These are phyloP conservation scores for Tremella mesenterica DNA, from an alignment of 768 basidiomycete species.

Conservation along the genomic window DNA sequence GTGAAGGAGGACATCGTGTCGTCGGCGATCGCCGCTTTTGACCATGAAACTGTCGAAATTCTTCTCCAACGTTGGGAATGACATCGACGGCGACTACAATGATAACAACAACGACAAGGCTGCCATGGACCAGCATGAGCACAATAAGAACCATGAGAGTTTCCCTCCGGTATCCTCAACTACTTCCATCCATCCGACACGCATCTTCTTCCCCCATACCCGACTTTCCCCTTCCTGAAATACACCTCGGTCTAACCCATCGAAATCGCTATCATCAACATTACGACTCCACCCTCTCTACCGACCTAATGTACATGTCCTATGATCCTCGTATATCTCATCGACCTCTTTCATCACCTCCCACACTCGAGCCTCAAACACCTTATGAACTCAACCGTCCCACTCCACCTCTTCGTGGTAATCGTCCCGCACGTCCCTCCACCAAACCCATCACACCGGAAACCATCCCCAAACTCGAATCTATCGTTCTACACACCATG, in stretches of 20 bases:
- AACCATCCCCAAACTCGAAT: slow-evolving; percentile 67
- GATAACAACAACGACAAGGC: no score
- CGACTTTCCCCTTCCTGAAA: slow-evolving; percentile 25
- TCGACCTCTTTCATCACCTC: slow-evolving; percentile 49
- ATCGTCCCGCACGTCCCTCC: slow-evolving; percentile 51
- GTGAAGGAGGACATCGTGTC: background rate
- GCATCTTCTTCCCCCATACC: slow-evolving; percentile 4
- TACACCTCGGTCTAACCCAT: slow-evolving; percentile 44
- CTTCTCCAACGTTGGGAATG: no score
- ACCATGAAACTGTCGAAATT: no score
- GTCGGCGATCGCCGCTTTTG: background rate
- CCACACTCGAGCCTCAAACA: slow-evolving; percentile 47
- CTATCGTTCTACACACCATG: slow-evolving; percentile 78
- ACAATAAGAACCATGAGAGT: background rate
- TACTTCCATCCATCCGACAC: background rate
- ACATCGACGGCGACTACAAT: no score
- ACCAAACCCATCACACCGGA: slow-evolving; percentile 57
- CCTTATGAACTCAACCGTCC: slow-evolving; percentile 73
- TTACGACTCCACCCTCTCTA: slow-evolving; percentile 70
- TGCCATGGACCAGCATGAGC: slow-evolving; percentile 1
- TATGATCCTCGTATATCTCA: slow-evolving; percentile 57
- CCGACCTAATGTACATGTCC: slow-evolving; percentile 89
- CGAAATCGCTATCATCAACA: slow-evolving; percentile 66
- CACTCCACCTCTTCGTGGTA: slow-evolving; percentile 60
- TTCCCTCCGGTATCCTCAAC: no score